Evolutionary conservation across 176 grass and related monocot species (phyloP).

Genomic region (Lolium multiflorum): DNA sequence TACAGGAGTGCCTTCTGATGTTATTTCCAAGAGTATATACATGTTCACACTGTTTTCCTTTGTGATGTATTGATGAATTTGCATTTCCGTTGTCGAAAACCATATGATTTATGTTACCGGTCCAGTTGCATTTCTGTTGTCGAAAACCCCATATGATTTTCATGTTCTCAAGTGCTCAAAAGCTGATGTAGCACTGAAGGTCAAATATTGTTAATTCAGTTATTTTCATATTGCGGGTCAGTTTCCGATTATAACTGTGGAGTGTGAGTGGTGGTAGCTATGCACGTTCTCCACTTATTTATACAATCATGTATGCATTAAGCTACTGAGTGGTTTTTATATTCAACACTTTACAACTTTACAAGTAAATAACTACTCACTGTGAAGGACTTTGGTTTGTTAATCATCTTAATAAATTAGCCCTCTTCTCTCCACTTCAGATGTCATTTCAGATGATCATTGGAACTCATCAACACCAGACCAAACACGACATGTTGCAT

Average conservation of each 20-base stretch:
- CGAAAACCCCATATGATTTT: neutral
- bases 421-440: conserved; percentile 5
- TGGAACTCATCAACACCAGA: neutral
- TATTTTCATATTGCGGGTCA: neutral
- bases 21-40: neutral
- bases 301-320: neutral
- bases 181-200: neutral
- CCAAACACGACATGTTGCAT: neutral
- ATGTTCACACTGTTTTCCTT: neutral
- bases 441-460: conserved; percentile 23
- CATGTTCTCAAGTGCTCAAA: neutral
- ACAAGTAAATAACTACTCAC: conserved; percentile 8
- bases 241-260: neutral
- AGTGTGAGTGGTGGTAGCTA: conserved; percentile 21
- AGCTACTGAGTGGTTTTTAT: conserved; percentile 26
- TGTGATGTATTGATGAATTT: neutral
- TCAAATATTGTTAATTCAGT: neutral
- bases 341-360: conserved; percentile 31
- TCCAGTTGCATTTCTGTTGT: neutral
- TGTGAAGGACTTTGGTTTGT: neutral
- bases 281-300: conserved; percentile 34
- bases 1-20: no score
- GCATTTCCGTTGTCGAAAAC: neutral
- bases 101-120: neutral
- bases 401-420: conserved; percentile 1